Evolutionary conservation across 495 filamentous ascomycete genomes (phyloP).

Genomic region (Aspergillus cavernicola): DNA sequence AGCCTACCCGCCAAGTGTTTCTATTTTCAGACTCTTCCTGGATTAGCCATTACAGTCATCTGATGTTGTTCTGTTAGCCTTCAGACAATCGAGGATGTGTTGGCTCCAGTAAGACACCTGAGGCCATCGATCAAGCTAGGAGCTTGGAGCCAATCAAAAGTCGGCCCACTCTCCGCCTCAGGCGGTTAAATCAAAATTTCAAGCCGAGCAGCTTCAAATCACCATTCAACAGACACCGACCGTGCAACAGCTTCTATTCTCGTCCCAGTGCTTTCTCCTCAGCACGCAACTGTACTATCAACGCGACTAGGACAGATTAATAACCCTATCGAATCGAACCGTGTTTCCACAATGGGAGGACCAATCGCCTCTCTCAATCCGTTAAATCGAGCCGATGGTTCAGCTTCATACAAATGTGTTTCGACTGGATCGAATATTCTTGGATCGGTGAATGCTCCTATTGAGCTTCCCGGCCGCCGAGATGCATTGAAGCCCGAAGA

Average conservation of each 20-base stretch:
- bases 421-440: constrained; percentile 76
- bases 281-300: background rate
- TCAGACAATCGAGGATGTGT: background rate
- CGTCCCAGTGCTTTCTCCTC: background rate
- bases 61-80: background rate
- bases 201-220: constrained; percentile 4
- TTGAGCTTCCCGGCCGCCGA: constrained; percentile 75
- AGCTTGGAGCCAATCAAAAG: constrained; percentile 15
- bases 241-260: background rate
- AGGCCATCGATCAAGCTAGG: background rate
- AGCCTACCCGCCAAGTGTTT: background rate
- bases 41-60: background rate
- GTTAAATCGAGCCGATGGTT: constrained; percentile 78
- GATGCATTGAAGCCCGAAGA: constrained; percentile 83
- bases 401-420: constrained; percentile 68
- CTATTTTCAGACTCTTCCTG: background rate
- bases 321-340: background rate
- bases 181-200: constrained; percentile 17
- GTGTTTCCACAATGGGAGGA: constrained; percentile 31
- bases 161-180: constrained; percentile 10
- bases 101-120: background rate
- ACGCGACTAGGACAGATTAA: background rate
- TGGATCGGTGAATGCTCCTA: constrained; percentile 84
- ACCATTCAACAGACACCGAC: background rate
- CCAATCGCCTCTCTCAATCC: constrained; percentile 40